Percentiles rank a stretch among this genome's conserved stretches.
Evolutionary conservation across 2,329 filamentous ascomycete species (phyloP).

Genomic region (Venturia aucupariae): DNA sequence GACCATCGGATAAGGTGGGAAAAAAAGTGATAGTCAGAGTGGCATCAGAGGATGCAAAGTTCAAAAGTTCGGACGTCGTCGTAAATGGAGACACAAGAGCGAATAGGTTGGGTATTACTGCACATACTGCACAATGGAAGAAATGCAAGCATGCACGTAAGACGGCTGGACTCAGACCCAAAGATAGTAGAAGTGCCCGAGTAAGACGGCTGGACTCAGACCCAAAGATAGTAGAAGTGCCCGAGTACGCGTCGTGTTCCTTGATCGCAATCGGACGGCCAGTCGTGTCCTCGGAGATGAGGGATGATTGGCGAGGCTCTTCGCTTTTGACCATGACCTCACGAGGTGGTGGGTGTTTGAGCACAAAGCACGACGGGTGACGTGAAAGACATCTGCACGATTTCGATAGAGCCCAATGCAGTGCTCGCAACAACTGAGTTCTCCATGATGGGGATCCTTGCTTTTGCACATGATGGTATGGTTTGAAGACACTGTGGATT

Average conservation of each 20-base stretch:
- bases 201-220: not conserved
- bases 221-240: not conserved
- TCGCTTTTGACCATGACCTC: not conserved
- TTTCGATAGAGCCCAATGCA: not conserved
- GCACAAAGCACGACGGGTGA: not conserved
- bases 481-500: not conserved
- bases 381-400: constrained; percentile 3
- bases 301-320: not conserved
- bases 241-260: not conserved
- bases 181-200: too few species aligned
- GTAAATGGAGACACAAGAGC: not conserved
- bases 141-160: not conserved
- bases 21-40: not conserved
- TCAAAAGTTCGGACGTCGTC: not conserved
- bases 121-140: not conserved
- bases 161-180: not conserved
- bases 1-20: not conserved
- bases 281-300: not conserved
- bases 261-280: not conserved
- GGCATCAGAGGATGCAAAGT: not conserved
- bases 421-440: not conserved
- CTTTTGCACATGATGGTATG: not conserved
- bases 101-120: not conserved
- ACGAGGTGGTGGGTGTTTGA: constrained; percentile 2
- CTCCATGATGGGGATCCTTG: not conserved